These are phyloP conservation scores for Sphagnum fallax DNA, from an alignment of 228 moss, liverwort and hornwort species.

Conservation along the genomic window DNA sequence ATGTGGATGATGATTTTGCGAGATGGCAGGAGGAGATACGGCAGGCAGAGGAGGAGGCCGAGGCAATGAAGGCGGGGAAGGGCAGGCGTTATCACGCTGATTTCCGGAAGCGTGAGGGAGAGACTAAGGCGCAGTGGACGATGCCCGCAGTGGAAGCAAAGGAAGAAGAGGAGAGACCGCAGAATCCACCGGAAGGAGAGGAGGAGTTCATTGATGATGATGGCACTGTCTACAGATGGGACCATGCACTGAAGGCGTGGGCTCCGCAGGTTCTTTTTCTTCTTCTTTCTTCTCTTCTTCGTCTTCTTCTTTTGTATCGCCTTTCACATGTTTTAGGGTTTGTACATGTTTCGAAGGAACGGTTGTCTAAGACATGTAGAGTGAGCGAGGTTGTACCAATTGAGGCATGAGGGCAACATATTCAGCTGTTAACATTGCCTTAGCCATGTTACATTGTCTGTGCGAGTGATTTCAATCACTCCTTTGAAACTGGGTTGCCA, in stretches of 20 bases:
- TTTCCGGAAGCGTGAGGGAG: slow-evolving; percentile 31
- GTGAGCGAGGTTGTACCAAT: too few relatives aligned
- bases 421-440: too few relatives aligned
- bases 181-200: slow-evolving; percentile 64
- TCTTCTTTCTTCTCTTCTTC: neutral
- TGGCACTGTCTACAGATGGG: slow-evolving; percentile 92
- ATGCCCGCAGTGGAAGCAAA: slow-evolving; percentile 14
- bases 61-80: slow-evolving; percentile 82
- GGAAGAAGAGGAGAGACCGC: slow-evolving; percentile 40
- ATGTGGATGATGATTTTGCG: slow-evolving; percentile 82
- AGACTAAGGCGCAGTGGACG: slow-evolving; percentile 41
- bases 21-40: slow-evolving; percentile 97
- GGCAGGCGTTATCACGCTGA: slow-evolving; percentile 46
- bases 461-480: too few relatives aligned
- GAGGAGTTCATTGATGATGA: slow-evolving; percentile 94
- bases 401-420: too few relatives aligned
- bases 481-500: too few relatives aligned
- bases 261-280: slow-evolving; percentile 70
- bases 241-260: slow-evolving; percentile 73
- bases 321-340: too few relatives aligned
- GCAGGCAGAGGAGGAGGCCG: slow-evolving; percentile 90
- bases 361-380: too few relatives aligned
- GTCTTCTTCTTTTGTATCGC: too few relatives aligned
- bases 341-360: too few relatives aligned
- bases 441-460: too few relatives aligned